Base-by-base conservation (phyloP, 768 basidiomycete genomes). In the Rhodotorula graminis region DNA sequence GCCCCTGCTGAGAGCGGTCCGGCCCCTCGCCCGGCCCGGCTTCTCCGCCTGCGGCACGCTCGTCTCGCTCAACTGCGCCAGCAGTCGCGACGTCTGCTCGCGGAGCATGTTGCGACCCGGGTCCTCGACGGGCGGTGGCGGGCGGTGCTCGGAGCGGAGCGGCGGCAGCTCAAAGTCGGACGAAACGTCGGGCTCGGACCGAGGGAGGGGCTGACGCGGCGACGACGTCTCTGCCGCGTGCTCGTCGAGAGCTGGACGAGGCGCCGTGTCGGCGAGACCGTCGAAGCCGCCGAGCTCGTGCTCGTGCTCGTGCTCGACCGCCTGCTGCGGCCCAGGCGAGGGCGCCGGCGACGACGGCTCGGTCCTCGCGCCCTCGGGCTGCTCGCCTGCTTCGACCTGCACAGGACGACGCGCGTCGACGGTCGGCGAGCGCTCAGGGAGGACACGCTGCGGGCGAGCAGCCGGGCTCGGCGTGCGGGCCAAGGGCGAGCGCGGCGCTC, bases 111-210 rank as follows among this genome's bases (percentile, higher is more conserved):
- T 40, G 21, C 25, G 10, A n/a, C 25, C 14, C 16, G 56, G 16
- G 21, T 50, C 33, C 15, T 53, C 52, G 10, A 37, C 25, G 2
- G 25, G 16, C 10, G 25, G 12, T 40, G 23, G 16, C 33, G 31
- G 29, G 27, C 16, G 29, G 14, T 7, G 25, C 29, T 61, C 53
- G 9, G 53, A 57, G 3, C 5, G 31, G 0, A 47, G 55, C 2
- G 62, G 56, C 18, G 49, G 63, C 4, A 61, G 9, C 37, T 52
- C 69, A 31, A 64, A 25, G 31, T 69, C 68, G 47, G 68, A 69
- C 16, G 68, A 69, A 6, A 33, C 40, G 56, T 64, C 52, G 23
- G 44, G 25, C 31, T 11, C 15, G 21, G 56, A 29, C 15, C 8
- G 40, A 16, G 23, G 27, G 16, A 42, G 15, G 3, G 44, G 15